These are phyloP conservation scores for Fusarium sp. DNA, from an alignment of 2,329 filamentous ascomycete genomes.

Conservation along the genomic window DNA sequence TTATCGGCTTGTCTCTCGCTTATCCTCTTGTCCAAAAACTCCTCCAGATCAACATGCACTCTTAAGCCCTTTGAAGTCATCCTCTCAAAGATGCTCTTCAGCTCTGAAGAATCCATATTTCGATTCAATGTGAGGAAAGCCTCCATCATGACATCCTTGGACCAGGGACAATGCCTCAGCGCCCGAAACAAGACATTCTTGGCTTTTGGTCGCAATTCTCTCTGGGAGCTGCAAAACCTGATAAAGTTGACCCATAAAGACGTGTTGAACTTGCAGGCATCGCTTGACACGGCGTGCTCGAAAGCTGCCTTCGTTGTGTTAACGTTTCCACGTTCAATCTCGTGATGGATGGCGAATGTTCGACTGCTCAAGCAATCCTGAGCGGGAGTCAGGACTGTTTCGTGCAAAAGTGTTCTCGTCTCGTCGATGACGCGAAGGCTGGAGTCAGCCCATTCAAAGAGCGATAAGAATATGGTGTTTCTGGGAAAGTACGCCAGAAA, in stretches of 20 bases:
- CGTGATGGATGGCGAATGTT: conserved; percentile 66
- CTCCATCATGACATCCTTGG: conserved; percentile 65
- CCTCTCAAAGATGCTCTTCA: conserved; percentile 63
- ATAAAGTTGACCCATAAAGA: conserved; percentile 66
- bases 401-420: conserved; percentile 74
- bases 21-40: conserved; percentile 57
- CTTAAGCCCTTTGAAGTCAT: conserved; percentile 64
- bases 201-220: conserved; percentile 57
- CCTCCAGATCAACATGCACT: conserved; percentile 66
- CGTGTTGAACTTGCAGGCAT: conserved; percentile 56
- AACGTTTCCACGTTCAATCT: conserved; percentile 61
- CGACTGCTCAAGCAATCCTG: conserved; percentile 61
- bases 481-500: conserved; percentile 76
- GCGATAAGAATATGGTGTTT: conserved; percentile 80
- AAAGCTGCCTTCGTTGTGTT: conserved; percentile 66
- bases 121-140: conserved; percentile 61
- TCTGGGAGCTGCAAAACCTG: conserved; percentile 58
- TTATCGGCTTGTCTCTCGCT: conserved; percentile 28
- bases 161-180: conserved; percentile 63
- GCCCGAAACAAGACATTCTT: conserved; percentile 65
- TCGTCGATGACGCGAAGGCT: conserved; percentile 81
- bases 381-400: conserved; percentile 59
- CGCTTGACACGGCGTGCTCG: conserved; percentile 63
- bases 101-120: conserved; percentile 62
- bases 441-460: conserved; percentile 81